Conservation (phyloP, 1,284 basidiomycete genomes). For the Sphaerobolus stellatus region DNA sequence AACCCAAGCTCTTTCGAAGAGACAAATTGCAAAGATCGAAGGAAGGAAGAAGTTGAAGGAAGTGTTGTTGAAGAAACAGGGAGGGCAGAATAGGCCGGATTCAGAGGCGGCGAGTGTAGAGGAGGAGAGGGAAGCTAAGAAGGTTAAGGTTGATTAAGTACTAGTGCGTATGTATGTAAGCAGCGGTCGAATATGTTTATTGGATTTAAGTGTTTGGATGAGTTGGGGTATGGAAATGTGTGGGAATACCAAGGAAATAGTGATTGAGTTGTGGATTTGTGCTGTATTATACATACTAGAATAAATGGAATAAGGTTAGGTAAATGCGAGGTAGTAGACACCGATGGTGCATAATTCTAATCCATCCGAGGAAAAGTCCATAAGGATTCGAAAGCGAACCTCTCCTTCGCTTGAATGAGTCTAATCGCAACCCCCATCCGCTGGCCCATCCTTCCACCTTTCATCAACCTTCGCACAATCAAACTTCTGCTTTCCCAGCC, state of each 20-base stretch:
- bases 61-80: slow-evolving; percentile 18
- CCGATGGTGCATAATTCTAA: too few species aligned
- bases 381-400: too few species aligned
- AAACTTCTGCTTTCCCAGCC: slow-evolving; percentile 80
- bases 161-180: too few species aligned
- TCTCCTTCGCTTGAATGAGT: not conserved
- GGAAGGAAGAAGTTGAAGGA: slow-evolving; percentile 52
- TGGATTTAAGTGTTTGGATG: too few species aligned
- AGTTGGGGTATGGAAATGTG: too few species aligned
- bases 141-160: slow-evolving; percentile 2
- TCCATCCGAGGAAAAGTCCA: too few species aligned
- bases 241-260: too few species aligned
- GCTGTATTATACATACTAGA: too few species aligned
- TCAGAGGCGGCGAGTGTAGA: not conserved
- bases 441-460: slow-evolving; percentile 89
- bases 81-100: not conserved
- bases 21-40: slow-evolving; percentile 41
- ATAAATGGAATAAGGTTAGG: too few species aligned
- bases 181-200: not conserved
- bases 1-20: slow-evolving; percentile 19
- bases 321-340: too few species aligned
- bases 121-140: slow-evolving; percentile 4
- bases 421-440: slow-evolving; percentile 85
- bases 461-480: slow-evolving; percentile 80
- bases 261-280: too few species aligned